These are phyloP conservation scores for Termitomyces sp. DNA, from an alignment of 768 basidiomycete genomes.

Conservation along the genomic window DNA sequence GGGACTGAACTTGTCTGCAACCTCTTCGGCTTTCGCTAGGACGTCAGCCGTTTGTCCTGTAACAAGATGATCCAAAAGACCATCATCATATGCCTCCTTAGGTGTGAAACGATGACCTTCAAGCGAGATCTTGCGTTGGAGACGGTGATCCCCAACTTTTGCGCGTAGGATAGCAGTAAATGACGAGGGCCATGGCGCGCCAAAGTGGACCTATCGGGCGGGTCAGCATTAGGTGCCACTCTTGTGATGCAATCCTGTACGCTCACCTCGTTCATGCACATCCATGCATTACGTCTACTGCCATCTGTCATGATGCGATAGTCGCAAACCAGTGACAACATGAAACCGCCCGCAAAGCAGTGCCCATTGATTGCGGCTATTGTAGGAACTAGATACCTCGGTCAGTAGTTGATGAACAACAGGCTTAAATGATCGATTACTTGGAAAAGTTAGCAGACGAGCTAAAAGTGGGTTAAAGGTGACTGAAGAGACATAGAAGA, in stretches of 20 bases:
- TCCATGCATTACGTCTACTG: slow-evolving; percentile 72
- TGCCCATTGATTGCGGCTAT: slow-evolving; percentile 83
- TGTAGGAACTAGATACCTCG: slow-evolving; percentile 57
- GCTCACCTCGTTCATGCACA: slow-evolving; percentile 89
- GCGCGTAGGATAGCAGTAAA: slow-evolving; percentile 60
- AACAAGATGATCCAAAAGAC: slow-evolving; percentile 70
- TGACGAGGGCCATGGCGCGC: slow-evolving; percentile 74
- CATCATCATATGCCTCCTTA: slow-evolving; percentile 58
- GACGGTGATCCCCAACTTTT: slow-evolving; percentile 56
- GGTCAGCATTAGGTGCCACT: background rate
- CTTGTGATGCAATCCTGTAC: background rate
- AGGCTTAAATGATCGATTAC: slow-evolving; percentile 15
- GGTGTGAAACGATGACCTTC: slow-evolving; percentile 82
- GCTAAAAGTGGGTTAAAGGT: slow-evolving; percentile 71
- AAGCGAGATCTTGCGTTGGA: slow-evolving; percentile 70
- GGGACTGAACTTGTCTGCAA: slow-evolving; percentile 50
- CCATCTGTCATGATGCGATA: slow-evolving; percentile 89
- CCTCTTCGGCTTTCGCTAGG: slow-evolving; percentile 57
- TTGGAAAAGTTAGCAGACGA: slow-evolving; percentile 72
- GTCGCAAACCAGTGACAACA: slow-evolving; percentile 79
- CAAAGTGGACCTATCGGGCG: slow-evolving; percentile 66
- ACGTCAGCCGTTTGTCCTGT: slow-evolving; percentile 57
- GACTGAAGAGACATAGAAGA: slow-evolving; percentile 34
- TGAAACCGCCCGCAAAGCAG: slow-evolving; percentile 81
- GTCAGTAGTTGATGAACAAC: background rate